phyloP scores from a whole-genome alignment of 2,329 filamentous ascomycete genomes.

The Cladosporium sp. region DNA sequence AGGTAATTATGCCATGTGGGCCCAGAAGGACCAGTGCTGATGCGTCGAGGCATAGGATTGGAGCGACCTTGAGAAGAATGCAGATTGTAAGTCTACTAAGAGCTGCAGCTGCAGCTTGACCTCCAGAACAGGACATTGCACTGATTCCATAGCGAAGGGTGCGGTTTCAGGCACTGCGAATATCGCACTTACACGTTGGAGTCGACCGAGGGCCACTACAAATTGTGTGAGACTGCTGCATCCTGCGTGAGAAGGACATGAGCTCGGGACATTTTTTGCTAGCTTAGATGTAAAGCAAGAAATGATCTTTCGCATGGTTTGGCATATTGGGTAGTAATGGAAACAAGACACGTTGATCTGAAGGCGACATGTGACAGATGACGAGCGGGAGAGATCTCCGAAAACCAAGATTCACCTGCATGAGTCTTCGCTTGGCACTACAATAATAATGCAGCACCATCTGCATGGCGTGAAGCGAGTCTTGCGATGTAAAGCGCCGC shows the following conservation, averaged over 20 bases:
- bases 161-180: background rate
- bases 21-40: background rate
- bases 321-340: too few species aligned
- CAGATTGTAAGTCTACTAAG: background rate
- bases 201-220: background rate
- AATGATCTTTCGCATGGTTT: too few species aligned
- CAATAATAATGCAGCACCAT: too few species aligned
- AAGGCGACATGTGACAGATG: too few species aligned
- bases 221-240: background rate
- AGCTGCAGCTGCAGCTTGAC: background rate
- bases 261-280: background rate
- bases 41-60: background rate
- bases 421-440: too few species aligned
- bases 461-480: too few species aligned
- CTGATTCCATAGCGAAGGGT: too few species aligned
- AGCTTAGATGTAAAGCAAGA: background rate
- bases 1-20: background rate
- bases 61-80: background rate
- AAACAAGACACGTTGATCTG: too few species aligned
- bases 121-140: too few species aligned
- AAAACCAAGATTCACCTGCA: too few species aligned
- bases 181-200: background rate
- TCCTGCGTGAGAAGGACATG: background rate
- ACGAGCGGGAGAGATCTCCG: too few species aligned
- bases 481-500: too few species aligned